These are phyloP conservation scores for Gentiana dahurica DNA, from an alignment of 257 asterid genomes.

Conservation along the genomic window DNA sequence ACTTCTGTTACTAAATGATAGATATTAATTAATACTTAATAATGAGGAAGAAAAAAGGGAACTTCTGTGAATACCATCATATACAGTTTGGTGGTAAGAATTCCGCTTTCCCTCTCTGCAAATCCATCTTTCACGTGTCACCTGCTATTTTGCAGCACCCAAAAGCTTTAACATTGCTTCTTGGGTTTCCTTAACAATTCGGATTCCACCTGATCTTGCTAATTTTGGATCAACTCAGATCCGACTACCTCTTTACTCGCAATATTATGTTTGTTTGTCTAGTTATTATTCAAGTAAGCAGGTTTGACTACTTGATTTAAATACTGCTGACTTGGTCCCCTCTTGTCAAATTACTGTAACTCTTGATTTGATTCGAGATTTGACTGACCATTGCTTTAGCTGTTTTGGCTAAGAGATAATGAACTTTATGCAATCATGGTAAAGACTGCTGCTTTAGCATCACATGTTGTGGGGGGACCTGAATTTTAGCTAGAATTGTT, in stretches of 20 bases:
- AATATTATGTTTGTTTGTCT: not conserved
- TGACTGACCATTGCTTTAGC: not conserved
- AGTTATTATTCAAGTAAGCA: not conserved
- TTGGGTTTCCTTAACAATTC: conserved; percentile 2
- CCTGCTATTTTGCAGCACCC: conserved; percentile 9
- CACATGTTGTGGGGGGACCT: not conserved
- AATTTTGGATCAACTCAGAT: conserved; percentile 18
- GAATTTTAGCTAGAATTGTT: not conserved
- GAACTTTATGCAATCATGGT: conserved; percentile 2
- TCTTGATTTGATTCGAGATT: conserved; percentile 3
- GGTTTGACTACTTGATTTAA: not conserved
- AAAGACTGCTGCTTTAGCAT: not conserved
- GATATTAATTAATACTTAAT: not conserved
- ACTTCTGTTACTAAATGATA: not conserved
- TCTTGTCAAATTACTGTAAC: not conserved
- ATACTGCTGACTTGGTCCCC: conserved; percentile 7
- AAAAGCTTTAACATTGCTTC: conserved; percentile 10
- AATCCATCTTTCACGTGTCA: conserved; percentile 38
- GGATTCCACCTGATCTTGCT: conserved; percentile 15
- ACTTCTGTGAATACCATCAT: not conserved
- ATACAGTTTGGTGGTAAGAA: conserved; percentile 1
- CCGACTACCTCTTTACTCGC: conserved; percentile 5
- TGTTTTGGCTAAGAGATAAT: conserved; percentile 1
- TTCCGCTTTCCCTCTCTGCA: conserved; percentile 24
- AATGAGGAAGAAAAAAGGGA: conserved; percentile 1